Evolutionary conservation across 2,329 filamentous ascomycete species (phyloP), one percentile per base, ranked within the genome.

Genomic region (Colletotrichum horii): DNA sequence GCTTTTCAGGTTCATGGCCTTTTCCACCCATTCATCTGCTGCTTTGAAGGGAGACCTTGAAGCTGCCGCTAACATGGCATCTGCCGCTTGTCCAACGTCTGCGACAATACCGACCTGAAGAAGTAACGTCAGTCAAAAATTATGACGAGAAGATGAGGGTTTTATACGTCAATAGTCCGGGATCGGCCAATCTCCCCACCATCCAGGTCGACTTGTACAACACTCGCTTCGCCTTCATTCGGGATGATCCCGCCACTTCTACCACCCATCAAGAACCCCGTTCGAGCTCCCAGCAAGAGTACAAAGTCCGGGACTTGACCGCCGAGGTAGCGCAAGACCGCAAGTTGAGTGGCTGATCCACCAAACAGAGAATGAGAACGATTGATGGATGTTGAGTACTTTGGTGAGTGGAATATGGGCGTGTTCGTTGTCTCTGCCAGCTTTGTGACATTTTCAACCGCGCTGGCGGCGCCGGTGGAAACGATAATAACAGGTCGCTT

Each of bases 161-260:
- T 32, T 22, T 22, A 4, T 22, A 72, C 70, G 5, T 72, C 62
- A 32, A 72, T 48, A 11, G 43, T 72, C n/a, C 48, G 66, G 6
- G 70, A 72, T 19, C 70, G 62, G 15, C 70, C 70, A 22, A 72
- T 72, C 32, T 72, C 70, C 7, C 64, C 34, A 8, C 70, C 70
- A 15, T 72, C 70, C 15, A 72, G 9, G 4, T 72, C 70, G 9
- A 72, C 64, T 34, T 72, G 70, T 2, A 72, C 70, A 16, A 68
- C 70, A 15, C 48, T 72, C 9, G 70, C 64, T 19, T 60, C 34
- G 15, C 32, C n/a, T 16, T 72, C 70, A 24, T 72, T 60, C 7
- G 70, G 70, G 14, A 72, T 52, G 22, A 72, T 68, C 1, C 62
- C 52, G 7, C 70, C 70, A 14, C 70, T 52, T 34, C 70, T 55